Evolutionary conservation across 2,329 filamentous ascomycete species (phyloP).

Genomic region (Fusarium verrucosum): DNA sequence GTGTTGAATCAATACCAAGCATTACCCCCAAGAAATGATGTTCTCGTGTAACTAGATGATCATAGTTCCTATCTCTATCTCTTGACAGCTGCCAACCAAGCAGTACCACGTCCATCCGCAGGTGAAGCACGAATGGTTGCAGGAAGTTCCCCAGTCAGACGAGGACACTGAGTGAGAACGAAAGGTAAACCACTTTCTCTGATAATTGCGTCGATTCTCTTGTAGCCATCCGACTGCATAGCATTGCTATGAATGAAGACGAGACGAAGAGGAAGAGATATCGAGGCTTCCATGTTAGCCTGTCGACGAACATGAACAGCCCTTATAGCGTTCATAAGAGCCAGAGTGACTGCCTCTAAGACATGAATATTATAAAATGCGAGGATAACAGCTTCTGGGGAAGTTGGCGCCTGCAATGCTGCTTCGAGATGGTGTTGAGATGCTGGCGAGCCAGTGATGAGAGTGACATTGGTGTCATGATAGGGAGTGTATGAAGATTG

Average conservation of each 20-base stretch:
- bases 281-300: constrained; percentile 54
- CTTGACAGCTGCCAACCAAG: constrained; percentile 12
- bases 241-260: constrained; percentile 56
- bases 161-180: not conserved
- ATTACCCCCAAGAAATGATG: constrained; percentile 49
- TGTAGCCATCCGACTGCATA: constrained; percentile 60
- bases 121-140: not conserved
- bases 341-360: constrained; percentile 52
- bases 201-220: constrained; percentile 55
- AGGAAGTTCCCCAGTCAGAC: not conserved
- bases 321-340: constrained; percentile 48
- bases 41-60: constrained; percentile 17
- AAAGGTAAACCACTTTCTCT: constrained; percentile 49
- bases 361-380: constrained; percentile 59
- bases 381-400: constrained; percentile 54
- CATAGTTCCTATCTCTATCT: not conserved
- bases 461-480: not conserved
- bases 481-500: not conserved
- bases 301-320: constrained; percentile 48
- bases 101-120: not conserved
- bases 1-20: constrained; percentile 25
- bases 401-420: constrained; percentile 44
- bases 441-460: constrained; percentile 1
- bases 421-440: constrained; percentile 46
- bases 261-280: constrained; percentile 50